Evolutionary conservation across 352 stramenopile species (phyloP).

Genomic region (Blastocystis sp.): DNA sequence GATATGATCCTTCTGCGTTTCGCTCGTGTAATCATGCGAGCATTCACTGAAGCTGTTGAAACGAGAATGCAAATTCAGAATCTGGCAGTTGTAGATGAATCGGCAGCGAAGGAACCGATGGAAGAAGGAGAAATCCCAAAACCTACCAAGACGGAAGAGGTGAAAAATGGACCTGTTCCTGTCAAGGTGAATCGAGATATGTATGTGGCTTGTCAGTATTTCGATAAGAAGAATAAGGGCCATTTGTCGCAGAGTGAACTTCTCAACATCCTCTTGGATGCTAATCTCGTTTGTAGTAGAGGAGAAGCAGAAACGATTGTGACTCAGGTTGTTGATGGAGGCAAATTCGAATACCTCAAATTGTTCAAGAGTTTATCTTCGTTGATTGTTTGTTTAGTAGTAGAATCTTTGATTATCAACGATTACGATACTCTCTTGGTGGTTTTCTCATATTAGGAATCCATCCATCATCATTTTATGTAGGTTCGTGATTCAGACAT

Average conservation of each 20-base stretch:
- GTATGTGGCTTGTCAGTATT: conserved; percentile 44
- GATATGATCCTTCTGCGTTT: conserved; percentile 44
- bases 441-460: no score
- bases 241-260: conserved; percentile 14
- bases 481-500: no score
- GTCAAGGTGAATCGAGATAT: conserved; percentile 38
- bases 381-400: background rate
- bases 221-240: conserved; percentile 44
- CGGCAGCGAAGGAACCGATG: background rate
- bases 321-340: background rate
- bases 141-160: background rate
- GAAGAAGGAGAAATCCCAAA: conserved; percentile 11
- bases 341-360: background rate
- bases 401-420: background rate
- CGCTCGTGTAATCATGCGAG: background rate
- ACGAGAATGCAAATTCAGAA: background rate
- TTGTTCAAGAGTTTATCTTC: background rate
- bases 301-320: conserved; percentile 15
- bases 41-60: background rate
- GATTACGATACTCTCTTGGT: no score
- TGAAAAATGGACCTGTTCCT: background rate
- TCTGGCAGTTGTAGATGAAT: background rate
- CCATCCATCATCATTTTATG: no score
- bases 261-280: conserved; percentile 22
- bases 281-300: conserved; percentile 6